phyloP scores from a whole-genome alignment of 2,329 filamentous ascomycete genomes.

The Daldinia eschscholtzii region DNA sequence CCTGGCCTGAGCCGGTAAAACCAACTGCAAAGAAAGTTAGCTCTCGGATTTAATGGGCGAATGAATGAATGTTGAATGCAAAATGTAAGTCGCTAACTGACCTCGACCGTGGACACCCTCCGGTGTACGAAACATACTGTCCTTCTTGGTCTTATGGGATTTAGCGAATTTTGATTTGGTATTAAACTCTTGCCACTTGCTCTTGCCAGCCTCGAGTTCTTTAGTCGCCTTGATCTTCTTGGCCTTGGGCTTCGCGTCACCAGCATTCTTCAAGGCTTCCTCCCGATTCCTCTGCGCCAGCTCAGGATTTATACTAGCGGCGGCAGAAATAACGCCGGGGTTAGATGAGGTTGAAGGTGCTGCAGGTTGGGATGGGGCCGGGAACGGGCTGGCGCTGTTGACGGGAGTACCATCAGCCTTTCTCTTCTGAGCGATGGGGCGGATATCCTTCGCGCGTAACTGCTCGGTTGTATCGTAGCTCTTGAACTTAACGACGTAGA shows the following conservation, averaged over 20 bases:
- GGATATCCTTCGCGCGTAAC: slow-evolving; percentile 83
- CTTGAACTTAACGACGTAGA: slow-evolving; percentile 96
- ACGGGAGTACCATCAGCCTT: slow-evolving; percentile 84
- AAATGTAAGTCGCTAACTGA: slow-evolving; percentile 57
- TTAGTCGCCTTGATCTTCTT: slow-evolving; percentile 94
- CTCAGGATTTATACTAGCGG: slow-evolving; percentile 69
- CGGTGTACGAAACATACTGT: slow-evolving; percentile 96
- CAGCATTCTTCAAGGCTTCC: slow-evolving; percentile 71
- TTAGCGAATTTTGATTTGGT: slow-evolving; percentile 79
- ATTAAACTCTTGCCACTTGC: slow-evolving; percentile 94
- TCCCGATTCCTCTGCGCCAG: slow-evolving; percentile 65
- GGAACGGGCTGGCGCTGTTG: slow-evolving; percentile 54
- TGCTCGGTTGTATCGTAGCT: slow-evolving; percentile 89
- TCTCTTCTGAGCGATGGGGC: slow-evolving; percentile 82
- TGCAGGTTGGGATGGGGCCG: slow-evolving; percentile 54
- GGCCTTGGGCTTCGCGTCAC: slow-evolving; percentile 80
- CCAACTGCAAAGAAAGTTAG: slow-evolving; percentile 74
- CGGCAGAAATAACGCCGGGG: slow-evolving; percentile 67
- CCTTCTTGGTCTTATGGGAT: slow-evolving; percentile 75
- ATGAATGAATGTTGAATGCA: neutral
- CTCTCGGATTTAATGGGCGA: slow-evolving; percentile 13
- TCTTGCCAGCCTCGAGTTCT: slow-evolving; percentile 90
- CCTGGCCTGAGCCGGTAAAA: slow-evolving; percentile 93
- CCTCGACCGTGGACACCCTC: slow-evolving; percentile 89
- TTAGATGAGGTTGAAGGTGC: slow-evolving; percentile 53